Conservation (phyloP, 139 green algal genomes). For the Zygnema cylindricum region DNA sequence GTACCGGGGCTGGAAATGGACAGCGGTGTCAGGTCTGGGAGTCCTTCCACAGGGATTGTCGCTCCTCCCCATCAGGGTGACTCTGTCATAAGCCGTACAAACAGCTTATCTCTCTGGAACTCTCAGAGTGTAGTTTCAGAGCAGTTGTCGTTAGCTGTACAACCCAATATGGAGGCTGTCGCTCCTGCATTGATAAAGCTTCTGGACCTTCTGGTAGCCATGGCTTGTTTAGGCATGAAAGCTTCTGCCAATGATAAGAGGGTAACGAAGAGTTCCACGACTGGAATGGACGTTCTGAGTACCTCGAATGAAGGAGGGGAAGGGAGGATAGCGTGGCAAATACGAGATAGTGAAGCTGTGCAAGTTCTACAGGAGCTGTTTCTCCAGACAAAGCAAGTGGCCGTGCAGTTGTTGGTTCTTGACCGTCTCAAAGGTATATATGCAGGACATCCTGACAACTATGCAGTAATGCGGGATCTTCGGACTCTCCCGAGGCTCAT, state of each 20-base stretch:
- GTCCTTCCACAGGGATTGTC: background rate
- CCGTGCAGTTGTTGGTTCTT: conserved; percentile 48
- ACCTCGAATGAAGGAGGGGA: background rate
- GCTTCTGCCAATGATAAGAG: background rate
- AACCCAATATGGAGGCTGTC: conserved; percentile 15
- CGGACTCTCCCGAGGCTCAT: conserved; percentile 27
- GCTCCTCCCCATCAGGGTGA: background rate
- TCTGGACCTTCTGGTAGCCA: conserved; percentile 41
- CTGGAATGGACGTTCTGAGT: background rate
- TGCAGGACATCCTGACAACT: conserved; percentile 46
- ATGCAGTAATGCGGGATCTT: conserved; percentile 40
- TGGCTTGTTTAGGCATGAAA: conserved; percentile 11
- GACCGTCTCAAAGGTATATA: conserved; percentile 46
- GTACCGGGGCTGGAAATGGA: background rate
- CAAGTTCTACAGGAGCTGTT: conserved; percentile 41
- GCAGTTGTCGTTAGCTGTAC: background rate
- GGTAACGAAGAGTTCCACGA: background rate
- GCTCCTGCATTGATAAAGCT: conserved; percentile 41
- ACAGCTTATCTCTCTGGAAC: background rate
- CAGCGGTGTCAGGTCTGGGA: background rate
- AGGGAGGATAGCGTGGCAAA: background rate
- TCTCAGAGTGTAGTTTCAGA: background rate
- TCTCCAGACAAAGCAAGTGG: conserved; percentile 43
- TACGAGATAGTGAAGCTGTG: conserved; percentile 17
- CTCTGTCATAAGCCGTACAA: background rate